A percentile compares a stretch with the other conserved stretches of the same genome.
phyloP scores from a whole-genome alignment of 352 stramenopile genomes.

The Pythium plurisporium region DNA sequence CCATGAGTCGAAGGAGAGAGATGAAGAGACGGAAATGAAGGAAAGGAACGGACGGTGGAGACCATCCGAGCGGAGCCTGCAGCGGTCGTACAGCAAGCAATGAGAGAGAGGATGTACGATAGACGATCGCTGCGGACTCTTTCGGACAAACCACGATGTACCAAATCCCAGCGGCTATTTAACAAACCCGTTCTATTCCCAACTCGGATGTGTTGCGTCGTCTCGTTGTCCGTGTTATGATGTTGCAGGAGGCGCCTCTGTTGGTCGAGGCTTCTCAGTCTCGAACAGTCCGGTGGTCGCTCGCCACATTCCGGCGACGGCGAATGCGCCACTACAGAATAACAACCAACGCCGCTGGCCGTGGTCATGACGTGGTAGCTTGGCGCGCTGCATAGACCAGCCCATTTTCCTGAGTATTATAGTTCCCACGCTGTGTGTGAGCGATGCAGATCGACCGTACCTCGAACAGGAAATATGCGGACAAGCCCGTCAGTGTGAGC shows the following conservation, averaged over 20 bases:
- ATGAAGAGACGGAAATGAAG: neutral
- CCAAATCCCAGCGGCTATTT: conserved; percentile 17
- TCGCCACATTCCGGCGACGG: conserved; percentile 40
- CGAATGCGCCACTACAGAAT: conserved; percentile 43
- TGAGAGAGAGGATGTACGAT: conserved; percentile 11
- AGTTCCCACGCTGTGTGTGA: too few relatives aligned
- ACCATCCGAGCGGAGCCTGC: neutral
- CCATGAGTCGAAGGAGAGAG: conserved; percentile 8
- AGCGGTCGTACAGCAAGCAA: conserved; percentile 2
- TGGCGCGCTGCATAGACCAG: conserved; percentile 27
- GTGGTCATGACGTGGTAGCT: conserved; percentile 35
- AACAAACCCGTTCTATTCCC: neutral
- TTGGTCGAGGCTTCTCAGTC: conserved; percentile 1
- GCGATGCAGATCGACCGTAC: conserved; percentile 17
- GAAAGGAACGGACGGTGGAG: neutral
- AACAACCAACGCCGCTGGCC: conserved; percentile 59
- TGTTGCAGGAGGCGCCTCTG: neutral
- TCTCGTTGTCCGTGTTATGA: neutral
- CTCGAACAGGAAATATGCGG: conserved; percentile 54
- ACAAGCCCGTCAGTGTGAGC: conserved; percentile 44
- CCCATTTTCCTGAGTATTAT: neutral
- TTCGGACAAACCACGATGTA: conserved; percentile 9
- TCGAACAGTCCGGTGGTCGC: conserved; percentile 44
- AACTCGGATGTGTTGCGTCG: neutral
- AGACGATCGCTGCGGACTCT: conserved; percentile 2